These are phyloP conservation scores for Claviceps sorghi DNA, from an alignment of 2,329 filamentous ascomycete species.

Conservation along the genomic window DNA sequence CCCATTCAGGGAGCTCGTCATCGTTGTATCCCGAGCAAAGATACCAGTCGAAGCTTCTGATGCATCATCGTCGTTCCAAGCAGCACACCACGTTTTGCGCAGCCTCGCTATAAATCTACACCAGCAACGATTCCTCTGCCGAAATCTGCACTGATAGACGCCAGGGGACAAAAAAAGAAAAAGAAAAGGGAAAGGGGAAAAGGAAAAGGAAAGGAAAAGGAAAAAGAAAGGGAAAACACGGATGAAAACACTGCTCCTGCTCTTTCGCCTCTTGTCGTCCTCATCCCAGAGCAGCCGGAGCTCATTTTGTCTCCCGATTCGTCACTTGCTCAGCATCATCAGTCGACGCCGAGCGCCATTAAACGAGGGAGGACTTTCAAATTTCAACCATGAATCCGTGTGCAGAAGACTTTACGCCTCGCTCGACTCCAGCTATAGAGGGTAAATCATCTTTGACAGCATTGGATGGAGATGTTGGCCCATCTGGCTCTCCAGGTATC, in stretches of 20 bases:
- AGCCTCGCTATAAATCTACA: neutral
- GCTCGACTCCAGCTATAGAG: neutral
- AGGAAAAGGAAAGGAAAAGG: too few species aligned
- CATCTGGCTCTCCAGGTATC: neutral
- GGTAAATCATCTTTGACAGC: neutral
- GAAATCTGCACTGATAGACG: neutral
- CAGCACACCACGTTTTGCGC: neutral
- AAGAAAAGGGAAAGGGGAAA: too few species aligned
- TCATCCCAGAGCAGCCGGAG: neutral
- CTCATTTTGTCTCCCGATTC: neutral
- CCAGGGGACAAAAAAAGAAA: neutral
- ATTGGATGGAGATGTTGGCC: neutral
- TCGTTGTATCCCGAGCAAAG: neutral
- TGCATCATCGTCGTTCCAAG: neutral
- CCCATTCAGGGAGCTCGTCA: neutral
- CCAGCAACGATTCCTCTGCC: neutral
- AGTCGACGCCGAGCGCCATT: neutral
- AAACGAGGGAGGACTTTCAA: neutral
- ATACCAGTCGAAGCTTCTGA: neutral
- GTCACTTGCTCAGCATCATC: neutral
- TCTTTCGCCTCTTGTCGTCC: neutral
- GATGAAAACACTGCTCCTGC: neutral
- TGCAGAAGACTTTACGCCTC: conserved; percentile 4
- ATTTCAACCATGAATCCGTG: conserved; percentile 4
- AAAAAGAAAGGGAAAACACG: too few species aligned